Conservation (phyloP, 2,329 filamentous ascomycete species). For the Aspergillus flavus region DNA sequence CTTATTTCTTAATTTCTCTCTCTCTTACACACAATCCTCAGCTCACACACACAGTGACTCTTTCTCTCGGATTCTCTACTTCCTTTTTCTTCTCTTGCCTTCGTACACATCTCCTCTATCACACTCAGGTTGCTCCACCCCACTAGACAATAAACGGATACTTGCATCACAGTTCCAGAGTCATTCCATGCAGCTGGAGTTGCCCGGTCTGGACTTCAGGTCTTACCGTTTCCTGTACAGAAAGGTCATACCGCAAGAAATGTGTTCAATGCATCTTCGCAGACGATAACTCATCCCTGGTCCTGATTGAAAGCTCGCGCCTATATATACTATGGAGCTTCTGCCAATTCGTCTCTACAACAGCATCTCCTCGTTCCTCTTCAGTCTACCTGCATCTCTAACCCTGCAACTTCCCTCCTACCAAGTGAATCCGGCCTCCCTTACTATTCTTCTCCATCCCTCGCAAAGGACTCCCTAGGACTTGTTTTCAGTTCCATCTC, state of each 20-base stretch:
- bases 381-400: neutral
- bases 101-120: neutral
- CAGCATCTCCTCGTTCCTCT: slow-evolving; percentile 10
- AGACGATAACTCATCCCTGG: slow-evolving; percentile 13
- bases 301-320: slow-evolving; percentile 16
- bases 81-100: slow-evolving; percentile 4
- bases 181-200: slow-evolving; percentile 19
- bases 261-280: slow-evolving; percentile 17
- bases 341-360: slow-evolving; percentile 5
- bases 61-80: neutral
- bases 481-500: slow-evolving; percentile 9
- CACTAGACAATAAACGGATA: slow-evolving; percentile 20
- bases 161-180: slow-evolving; percentile 20
- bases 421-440: neutral
- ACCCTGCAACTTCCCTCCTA: slow-evolving; percentile 1
- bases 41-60: slow-evolving; percentile 3
- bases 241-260: slow-evolving; percentile 9
- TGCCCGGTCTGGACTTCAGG: slow-evolving; percentile 22
- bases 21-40: neutral
- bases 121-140: slow-evolving; percentile 18
- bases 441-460: slow-evolving; percentile 3
- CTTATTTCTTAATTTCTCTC: slow-evolving; percentile 1
- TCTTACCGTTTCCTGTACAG: slow-evolving; percentile 15
- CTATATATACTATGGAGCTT: slow-evolving; percentile 29
- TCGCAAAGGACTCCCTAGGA: neutral